phyloP scores from a whole-genome alignment of 495 filamentous ascomycete species.

The Xylaria venustula region DNA sequence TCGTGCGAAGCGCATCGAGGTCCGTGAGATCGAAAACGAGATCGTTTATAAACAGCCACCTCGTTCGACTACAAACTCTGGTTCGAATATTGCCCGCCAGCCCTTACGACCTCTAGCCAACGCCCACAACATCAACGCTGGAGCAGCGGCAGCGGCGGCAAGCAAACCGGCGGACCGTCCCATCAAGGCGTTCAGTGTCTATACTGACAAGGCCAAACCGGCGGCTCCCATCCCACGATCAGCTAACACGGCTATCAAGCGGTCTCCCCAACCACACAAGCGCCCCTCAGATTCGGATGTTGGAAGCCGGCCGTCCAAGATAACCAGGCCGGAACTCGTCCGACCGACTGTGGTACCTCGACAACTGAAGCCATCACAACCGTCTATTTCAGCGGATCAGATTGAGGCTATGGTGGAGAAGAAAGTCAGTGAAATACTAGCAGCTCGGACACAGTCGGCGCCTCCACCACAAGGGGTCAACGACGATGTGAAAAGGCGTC shows the following conservation, averaged over 20 bases:
- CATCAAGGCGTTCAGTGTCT: conserved; percentile 78
- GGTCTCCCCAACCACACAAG: conserved; percentile 40
- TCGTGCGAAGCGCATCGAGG: conserved; percentile 93
- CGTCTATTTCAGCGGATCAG: conserved; percentile 64
- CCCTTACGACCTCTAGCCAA: conserved; percentile 72
- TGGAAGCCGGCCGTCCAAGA: conserved; percentile 38
- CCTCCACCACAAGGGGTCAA: conserved; percentile 57
- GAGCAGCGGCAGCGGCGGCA: conserved; percentile 39
- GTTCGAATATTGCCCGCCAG: conserved; percentile 59
- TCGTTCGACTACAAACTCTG: conserved; percentile 48
- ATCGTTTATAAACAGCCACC: conserved; percentile 75
- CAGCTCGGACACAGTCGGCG: conserved; percentile 56
- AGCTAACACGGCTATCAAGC: conserved; percentile 35
- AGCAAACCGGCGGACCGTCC: conserved; percentile 66
- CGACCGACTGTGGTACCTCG: conserved; percentile 30
- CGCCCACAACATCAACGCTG: conserved; percentile 58
- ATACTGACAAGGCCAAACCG: conserved; percentile 64
- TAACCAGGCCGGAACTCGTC: conserved; percentile 36
- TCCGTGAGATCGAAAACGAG: conserved; percentile 91
- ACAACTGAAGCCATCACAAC: conserved; percentile 35
- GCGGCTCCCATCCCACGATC: conserved; percentile 33
- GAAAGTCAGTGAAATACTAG: conserved; percentile 86
- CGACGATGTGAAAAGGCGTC: conserved; percentile 73
- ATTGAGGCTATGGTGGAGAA: conserved; percentile 90
- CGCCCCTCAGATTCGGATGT: conserved; percentile 42